Evolutionary conservation across 176 grass and related monocot species (phyloP).

Genomic region (Lolium multiflorum): DNA sequence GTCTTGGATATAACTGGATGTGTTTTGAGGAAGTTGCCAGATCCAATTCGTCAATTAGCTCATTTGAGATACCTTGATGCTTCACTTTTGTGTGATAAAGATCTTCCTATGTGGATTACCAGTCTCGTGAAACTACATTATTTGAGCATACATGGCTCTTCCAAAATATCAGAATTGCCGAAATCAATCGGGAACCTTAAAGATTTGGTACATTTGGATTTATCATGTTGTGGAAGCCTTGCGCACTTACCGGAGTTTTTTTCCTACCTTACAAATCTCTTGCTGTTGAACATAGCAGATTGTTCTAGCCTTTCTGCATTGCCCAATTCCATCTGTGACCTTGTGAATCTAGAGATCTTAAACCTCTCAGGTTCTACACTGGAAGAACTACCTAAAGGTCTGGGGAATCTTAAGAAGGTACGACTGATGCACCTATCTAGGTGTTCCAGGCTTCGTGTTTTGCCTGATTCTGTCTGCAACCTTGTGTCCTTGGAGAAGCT

Average conservation of each 20-base stretch:
- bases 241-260: constrained; percentile 1
- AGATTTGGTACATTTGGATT: constrained; percentile 19
- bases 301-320: constrained; percentile 15
- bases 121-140: not conserved
- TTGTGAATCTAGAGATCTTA: not conserved
- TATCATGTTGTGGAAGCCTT: constrained; percentile 19
- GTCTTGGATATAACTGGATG: constrained; percentile 14
- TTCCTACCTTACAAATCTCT: not conserved
- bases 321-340: constrained; percentile 18
- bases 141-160: constrained; percentile 4
- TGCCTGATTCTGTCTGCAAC: not conserved
- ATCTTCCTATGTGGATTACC: constrained; percentile 12
- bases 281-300: not conserved
- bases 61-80: not conserved
- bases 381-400: not conserved
- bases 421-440: not conserved
- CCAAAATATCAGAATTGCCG: constrained; percentile 13
- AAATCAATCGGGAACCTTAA: not conserved
- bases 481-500: not conserved
- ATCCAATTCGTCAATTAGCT: not conserved
- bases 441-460: not conserved
- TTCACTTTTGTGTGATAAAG: not conserved
- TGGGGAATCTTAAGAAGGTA: constrained; percentile 11
- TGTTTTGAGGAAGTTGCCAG: not conserved
- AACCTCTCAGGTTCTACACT: not conserved